phyloP scores from a whole-genome alignment of 2,329 filamentous ascomycete species.

The Lasiodiplodia sp. region DNA sequence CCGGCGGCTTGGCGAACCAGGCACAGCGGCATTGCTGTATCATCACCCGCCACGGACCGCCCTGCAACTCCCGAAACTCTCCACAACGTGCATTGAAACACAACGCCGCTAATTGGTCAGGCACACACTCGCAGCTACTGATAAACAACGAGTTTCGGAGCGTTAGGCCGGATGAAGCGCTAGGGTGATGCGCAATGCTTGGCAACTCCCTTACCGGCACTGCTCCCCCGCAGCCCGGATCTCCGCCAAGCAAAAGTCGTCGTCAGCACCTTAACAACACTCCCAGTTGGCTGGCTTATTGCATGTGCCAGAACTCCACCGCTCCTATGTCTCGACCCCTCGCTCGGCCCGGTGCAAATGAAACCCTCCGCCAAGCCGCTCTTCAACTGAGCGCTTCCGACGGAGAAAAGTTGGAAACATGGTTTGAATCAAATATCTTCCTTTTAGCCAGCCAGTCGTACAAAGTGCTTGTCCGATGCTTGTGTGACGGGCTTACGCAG shows the following conservation, averaged over 20 bases:
- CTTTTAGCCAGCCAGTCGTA: constrained; percentile 13
- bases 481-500: constrained; percentile 22
- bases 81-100: not conserved
- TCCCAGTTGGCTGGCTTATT: constrained; percentile 11
- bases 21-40: constrained; percentile 1
- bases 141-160: constrained; percentile 9
- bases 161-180: not conserved
- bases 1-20: constrained; percentile 18
- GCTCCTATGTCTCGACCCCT: not conserved
- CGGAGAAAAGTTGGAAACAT: constrained; percentile 12
- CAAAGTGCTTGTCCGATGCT: constrained; percentile 3
- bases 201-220: constrained; percentile 10
- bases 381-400: not conserved
- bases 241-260: constrained; percentile 24
- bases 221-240: constrained; percentile 3
- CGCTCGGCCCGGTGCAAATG: constrained; percentile 7
- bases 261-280: constrained; percentile 26
- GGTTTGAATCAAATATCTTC: not conserved
- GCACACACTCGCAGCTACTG: not conserved
- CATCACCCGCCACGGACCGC: not conserved
- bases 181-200: constrained; percentile 1
- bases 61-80: not conserved
- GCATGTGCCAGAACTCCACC: constrained; percentile 16
- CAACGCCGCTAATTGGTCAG: not conserved
- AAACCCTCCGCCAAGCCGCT: not conserved